Conservation (phyloP, 225 moss, liverwort and hornwort genomes). For the Ulota crispa region DNA sequence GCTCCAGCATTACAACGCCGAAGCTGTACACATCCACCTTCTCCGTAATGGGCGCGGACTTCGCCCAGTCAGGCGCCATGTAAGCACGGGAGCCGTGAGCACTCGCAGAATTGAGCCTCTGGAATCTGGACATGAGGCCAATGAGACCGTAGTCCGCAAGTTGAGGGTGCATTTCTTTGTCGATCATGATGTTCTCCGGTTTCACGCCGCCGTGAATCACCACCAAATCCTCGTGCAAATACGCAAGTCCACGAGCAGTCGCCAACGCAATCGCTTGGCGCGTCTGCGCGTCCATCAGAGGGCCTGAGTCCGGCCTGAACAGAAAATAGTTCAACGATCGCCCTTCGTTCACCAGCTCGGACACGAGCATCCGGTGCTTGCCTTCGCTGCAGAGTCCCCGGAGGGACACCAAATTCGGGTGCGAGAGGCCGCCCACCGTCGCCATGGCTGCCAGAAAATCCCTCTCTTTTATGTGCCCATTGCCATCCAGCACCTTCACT, state of each 20-base stretch:
- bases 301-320: slow-evolving; percentile 40
- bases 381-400: slow-evolving; percentile 64
- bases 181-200: slow-evolving; percentile 70
- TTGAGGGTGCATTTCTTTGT: slow-evolving; percentile 43
- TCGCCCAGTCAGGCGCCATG: slow-evolving; percentile 66
- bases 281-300: slow-evolving; percentile 36
- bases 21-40: slow-evolving; percentile 77
- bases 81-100: slow-evolving; percentile 51
- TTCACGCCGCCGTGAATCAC: slow-evolving; percentile 58
- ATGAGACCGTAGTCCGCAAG: slow-evolving; percentile 60
- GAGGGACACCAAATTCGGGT: slow-evolving; percentile 56
- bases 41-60: slow-evolving; percentile 33
- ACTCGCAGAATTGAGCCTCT: slow-evolving; percentile 26
- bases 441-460: slow-evolving; percentile 60
- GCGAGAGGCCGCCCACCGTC: slow-evolving; percentile 44
- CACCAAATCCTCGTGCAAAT: slow-evolving; percentile 53
- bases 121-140: slow-evolving; percentile 30
- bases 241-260: slow-evolving; percentile 53
- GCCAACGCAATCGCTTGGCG: slow-evolving; percentile 54
- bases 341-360: slow-evolving; percentile 61
- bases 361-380: slow-evolving; percentile 55
- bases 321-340: slow-evolving; percentile 66
- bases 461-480: slow-evolving; percentile 24
- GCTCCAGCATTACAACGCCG: slow-evolving; percentile 70
- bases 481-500: slow-evolving; percentile 59